phyloP scores from a whole-genome alignment of 2,329 filamentous ascomycete genomes.

The Aspergillus floridensis region DNA sequence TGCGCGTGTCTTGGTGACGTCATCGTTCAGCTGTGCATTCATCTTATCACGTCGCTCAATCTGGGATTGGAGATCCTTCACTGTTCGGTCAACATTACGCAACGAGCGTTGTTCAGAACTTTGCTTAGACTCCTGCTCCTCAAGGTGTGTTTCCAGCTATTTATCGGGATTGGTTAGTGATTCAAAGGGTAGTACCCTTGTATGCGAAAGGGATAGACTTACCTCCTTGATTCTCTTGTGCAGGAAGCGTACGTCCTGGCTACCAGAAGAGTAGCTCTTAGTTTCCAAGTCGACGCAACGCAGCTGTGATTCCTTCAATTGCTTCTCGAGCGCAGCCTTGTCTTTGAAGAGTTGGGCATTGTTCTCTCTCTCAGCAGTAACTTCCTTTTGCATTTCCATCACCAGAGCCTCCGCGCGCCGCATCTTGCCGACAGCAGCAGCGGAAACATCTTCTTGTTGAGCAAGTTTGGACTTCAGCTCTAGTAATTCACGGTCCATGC shows the following conservation, averaged over 20 bases:
- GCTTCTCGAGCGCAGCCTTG: conserved; percentile 85
- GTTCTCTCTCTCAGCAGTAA: conserved; percentile 77
- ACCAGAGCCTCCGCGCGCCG: conserved; percentile 83
- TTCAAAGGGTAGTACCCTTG: conserved; percentile 1
- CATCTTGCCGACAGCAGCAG: conserved; percentile 96
- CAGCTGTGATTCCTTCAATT: conserved; percentile 84
- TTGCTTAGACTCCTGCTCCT: conserved; percentile 75
- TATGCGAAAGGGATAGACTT: conserved; percentile 35
- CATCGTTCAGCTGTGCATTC: conserved; percentile 75
- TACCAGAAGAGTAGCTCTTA: conserved; percentile 91
- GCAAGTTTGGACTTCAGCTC: conserved; percentile 85
- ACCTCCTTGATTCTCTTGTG: conserved; percentile 95
- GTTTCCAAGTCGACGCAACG: conserved; percentile 91
- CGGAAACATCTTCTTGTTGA: conserved; percentile 88
- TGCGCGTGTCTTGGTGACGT: conserved; percentile 80
- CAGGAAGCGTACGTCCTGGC: conserved; percentile 91
- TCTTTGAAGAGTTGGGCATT: conserved; percentile 82
- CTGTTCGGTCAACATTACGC: conserved; percentile 87
- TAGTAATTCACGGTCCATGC: conserved; percentile 81
- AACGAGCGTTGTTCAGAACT: conserved; percentile 80
- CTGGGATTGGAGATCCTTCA: conserved; percentile 89
- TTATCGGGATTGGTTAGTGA: conserved; percentile 18
- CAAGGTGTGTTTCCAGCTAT: conserved; percentile 83
- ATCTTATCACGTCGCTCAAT: conserved; percentile 92
- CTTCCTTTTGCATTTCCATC: conserved; percentile 89